Percentiles rank a stretch among this genome's conserved stretches.
Conservation (phyloP, 768 basidiomycete species). For the Podaxis pistillaris region DNA sequence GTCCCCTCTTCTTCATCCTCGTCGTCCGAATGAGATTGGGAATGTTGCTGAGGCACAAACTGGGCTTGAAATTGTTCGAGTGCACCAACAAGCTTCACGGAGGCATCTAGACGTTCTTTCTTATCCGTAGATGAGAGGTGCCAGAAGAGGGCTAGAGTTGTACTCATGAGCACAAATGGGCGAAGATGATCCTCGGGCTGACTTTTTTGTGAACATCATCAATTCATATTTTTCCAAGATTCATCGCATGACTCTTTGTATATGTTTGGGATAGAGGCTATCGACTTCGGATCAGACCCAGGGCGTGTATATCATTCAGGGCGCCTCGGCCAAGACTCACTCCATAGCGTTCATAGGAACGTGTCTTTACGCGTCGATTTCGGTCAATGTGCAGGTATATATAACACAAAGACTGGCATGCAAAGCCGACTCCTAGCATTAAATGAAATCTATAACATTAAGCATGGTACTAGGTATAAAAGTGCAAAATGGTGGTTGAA, state of each 20-base stretch:
- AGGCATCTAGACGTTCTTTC: conserved; percentile 80
- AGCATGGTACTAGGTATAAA: neutral
- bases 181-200: conserved; percentile 5
- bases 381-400: neutral
- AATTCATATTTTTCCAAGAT: conserved; percentile 8
- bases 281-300: neutral
- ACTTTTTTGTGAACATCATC: conserved; percentile 15
- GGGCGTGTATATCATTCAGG: neutral
- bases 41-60: conserved; percentile 44
- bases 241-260: conserved; percentile 12
- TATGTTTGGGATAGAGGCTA: neutral
- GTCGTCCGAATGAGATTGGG: conserved; percentile 37
- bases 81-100: conserved; percentile 76
- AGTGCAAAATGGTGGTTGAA: neutral
- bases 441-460: conserved; percentile 2
- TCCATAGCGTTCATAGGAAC: neutral
- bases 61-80: conserved; percentile 84
- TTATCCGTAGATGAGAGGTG: conserved; percentile 80
- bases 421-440: neutral
- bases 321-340: neutral
- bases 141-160: conserved; percentile 94
- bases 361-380: conserved; percentile 3
- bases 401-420: neutral
- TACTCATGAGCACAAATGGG: conserved; percentile 51
- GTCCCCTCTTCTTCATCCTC: conserved; percentile 46